Base-by-base conservation (phyloP, 768 basidiomycete genomes). In the Xerocomus brunneocitrinus region DNA sequence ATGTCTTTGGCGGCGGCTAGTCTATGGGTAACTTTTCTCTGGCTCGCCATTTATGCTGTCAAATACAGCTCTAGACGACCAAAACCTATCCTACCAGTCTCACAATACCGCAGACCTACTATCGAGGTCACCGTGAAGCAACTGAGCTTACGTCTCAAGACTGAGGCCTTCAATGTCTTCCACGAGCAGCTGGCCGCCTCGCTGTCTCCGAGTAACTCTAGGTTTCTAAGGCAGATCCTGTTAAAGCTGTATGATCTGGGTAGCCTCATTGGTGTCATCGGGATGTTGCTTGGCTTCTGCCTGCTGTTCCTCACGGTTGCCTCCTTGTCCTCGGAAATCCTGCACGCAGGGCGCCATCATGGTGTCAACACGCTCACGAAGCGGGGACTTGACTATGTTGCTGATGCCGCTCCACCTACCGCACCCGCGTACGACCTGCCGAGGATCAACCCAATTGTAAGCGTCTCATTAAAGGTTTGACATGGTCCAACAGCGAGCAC, bases 161-260 rank as follows among this genome's bases (percentile, higher is more conserved):
- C 82, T 0, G 73, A 78, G 0, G 70, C 67, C 1, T 76, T 75
- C 68, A 86, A 86, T 56, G 58, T 55, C 4, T 43, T 59, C 3
- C 83, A 86, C 55, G 81, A 83, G 59, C 27, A 54, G 12, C 64
- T 83, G 22, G 57, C 76, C 12, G 43, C 58, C 0, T 39, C 53
- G 4, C 63, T 85, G n/a, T 62, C 71, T 5, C 59, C 61, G 25
- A 62, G 64, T n/a, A 59, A 58, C 5, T 69, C 66, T 43, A 49
- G 58, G 35, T 56, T 58, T 27, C 51, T 71, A 36, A 66, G 63
- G 47, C 49, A 58, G 3, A 50, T 57, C 1, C 58, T 83, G 9
- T 57, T 61, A 40, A 30, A 53, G 5, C 59, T 79, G 42, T 89
- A 88, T 65, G 73, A 80, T 57, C 27, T 76, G 0, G 86, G 86